Base-by-base conservation (phyloP, 2,329 filamentous ascomycete genomes). In the Botrytis byssoidea region DNA sequence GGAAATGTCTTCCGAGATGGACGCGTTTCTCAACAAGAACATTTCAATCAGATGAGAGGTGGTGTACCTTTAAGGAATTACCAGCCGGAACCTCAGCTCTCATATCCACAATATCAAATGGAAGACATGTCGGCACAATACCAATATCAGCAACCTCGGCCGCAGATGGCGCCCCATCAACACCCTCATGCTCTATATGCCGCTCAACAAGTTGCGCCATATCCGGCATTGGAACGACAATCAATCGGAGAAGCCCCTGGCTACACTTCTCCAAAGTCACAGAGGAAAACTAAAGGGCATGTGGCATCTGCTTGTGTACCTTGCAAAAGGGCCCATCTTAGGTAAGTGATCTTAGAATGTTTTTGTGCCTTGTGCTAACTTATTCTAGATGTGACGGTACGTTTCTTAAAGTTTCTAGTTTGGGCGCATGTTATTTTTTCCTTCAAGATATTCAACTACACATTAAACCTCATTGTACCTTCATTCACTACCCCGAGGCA, bases 261-360 rank as follows among this genome's bases (percentile, higher is more conserved):
- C 4, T 87, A 86, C 75, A 83, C 84, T 18, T 89, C 89, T 57
- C 87, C 89, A 2, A 91, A 89, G 78, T 85, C 88, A 10, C 88
- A 90, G 75, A 85, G 90, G 77, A 92, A 91, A 81, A 90, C 91
- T 9, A 94, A 94, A 81, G 92, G 92, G 22, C 93, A 96, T 84
- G 93, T 95, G 71, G 92, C 92, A 69, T 95, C 92, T 51, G 93
- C 93, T 40, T 96, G 93, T 81, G 91, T 95, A 77, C 93, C 94
- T 74, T 96, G 93, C 84, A 95, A 95, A 81, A 90, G 90, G 82
- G 93, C 93, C 55, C 93, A 96, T 87, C 86, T 96, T 76, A 86
- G 89, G 88, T 90, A 75, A 77, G 76, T 76, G 44, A 40, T 61
- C 60, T 69, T 51, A 71, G 35, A 51, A 72, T 73, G 55, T 74